A percentile compares a stretch with the other conserved stretches of the same genome.
Evolutionary conservation across 148 eudicot species (phyloP).

Genomic region (Heliamphora exappendiculata): DNA sequence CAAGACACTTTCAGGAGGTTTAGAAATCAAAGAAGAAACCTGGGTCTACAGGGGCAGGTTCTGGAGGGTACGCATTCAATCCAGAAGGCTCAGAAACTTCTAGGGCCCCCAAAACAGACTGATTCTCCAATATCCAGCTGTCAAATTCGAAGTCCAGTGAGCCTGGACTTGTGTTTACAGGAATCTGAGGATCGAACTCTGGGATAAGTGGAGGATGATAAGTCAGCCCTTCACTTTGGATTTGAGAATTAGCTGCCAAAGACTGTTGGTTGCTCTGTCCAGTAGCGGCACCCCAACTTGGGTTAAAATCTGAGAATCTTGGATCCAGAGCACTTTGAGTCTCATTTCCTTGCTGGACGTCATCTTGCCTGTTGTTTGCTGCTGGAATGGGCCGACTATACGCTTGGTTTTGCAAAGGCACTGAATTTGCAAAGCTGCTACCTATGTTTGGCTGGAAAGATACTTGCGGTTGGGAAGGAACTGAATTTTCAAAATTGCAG

Average conservation of each 20-base stretch:
- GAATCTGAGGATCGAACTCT: conserved; percentile 16
- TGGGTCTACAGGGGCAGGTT: conserved; percentile 28
- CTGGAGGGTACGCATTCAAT: conserved; percentile 26
- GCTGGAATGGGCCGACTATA: conserved; percentile 21
- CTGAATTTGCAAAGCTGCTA: conserved; percentile 8
- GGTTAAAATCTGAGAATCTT: conserved; percentile 12
- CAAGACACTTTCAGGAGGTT: conserved; percentile 12
- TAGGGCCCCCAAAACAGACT: conserved; percentile 14
- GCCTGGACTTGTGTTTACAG: conserved; percentile 12
- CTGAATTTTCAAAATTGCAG: conserved; percentile 1
- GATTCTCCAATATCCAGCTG: conserved; percentile 25
- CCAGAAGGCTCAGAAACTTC: conserved; percentile 19
- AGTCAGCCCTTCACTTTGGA: conserved; percentile 13
- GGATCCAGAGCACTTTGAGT: conserved; percentile 11
- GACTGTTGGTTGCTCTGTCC: conserved; percentile 20
- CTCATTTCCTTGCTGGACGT: conserved; percentile 20
- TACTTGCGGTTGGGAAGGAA: conserved; percentile 19
- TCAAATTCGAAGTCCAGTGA: conserved; percentile 25
- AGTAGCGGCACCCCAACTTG: conserved; percentile 4
- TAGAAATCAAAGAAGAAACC: conserved; percentile 42
- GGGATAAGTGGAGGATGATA: conserved; percentile 7
- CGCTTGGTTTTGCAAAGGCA: conserved; percentile 20
- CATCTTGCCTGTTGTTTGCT: conserved; percentile 18
- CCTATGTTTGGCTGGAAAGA: conserved; percentile 19
- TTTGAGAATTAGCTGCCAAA: conserved; percentile 17